Conservation (phyloP, 805 yeast genomes). For the Candida pseudoglaebosa region DNA sequence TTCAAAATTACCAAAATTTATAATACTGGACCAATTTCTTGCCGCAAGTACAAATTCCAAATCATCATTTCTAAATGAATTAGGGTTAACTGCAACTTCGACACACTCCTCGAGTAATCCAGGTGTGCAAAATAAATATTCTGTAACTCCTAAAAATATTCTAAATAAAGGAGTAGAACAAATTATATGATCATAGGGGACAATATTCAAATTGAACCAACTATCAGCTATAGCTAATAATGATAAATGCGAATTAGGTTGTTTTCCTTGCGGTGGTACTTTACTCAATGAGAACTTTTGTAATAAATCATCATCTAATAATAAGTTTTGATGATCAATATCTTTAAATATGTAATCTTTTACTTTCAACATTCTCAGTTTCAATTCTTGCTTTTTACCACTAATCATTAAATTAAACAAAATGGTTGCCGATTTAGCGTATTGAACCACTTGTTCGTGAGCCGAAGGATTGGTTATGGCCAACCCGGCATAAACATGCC, state of each 20-base stretch:
- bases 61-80: conserved; percentile 81
- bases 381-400: conserved; percentile 55
- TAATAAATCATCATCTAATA: conserved; percentile 73
- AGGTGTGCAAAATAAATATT: conserved; percentile 83
- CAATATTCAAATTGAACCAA: conserved; percentile 80
- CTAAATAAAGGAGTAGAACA: conserved; percentile 92
- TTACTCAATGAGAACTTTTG: conserved; percentile 77
- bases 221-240: conserved; percentile 88
- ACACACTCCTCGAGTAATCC: conserved; percentile 78
- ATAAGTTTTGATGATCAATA: conserved; percentile 52
- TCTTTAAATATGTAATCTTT: conserved; percentile 74
- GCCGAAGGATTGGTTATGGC: conserved; percentile 96
- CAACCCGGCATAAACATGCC: conserved; percentile 98
- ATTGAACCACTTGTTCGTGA: conserved; percentile 85
- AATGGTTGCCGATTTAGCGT: conserved; percentile 79
- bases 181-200: conserved; percentile 94
- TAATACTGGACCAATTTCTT: conserved; percentile 80
- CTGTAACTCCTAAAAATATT: conserved; percentile 90
- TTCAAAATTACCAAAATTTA: conserved; percentile 68
- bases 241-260: conserved; percentile 88
- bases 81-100: conserved; percentile 62
- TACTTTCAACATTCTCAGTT: conserved; percentile 58
- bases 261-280: conserved; percentile 59
- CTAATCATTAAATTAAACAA: conserved; percentile 80
- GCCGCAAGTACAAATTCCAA: conserved; percentile 91